A percentile compares a stretch with the other conserved stretches of the same genome.
phyloP scores from a whole-genome alignment of 2,329 filamentous ascomycete species.

The Cephalotrichum gorgonifer region DNA sequence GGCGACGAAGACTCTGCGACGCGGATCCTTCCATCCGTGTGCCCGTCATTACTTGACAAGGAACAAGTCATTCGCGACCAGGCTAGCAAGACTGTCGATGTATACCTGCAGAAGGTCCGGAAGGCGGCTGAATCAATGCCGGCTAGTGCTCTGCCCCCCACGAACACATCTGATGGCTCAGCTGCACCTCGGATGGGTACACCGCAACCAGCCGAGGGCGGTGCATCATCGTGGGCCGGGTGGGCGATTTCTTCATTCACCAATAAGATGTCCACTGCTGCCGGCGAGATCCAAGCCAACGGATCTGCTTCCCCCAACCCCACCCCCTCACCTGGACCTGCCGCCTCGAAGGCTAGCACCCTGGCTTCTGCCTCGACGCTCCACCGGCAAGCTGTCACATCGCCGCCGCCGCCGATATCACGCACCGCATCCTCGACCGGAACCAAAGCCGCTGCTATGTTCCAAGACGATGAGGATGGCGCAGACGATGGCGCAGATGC shows the following conservation, averaged over 20 bases:
- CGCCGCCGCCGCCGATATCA: constrained; percentile 34
- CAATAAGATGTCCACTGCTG: constrained; percentile 77
- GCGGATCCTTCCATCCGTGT: constrained; percentile 75
- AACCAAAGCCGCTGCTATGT: constrained; percentile 36
- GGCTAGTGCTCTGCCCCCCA: constrained; percentile 65
- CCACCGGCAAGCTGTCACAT: constrained; percentile 49
- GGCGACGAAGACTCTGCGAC: constrained; percentile 79
- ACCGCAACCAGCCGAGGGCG: constrained; percentile 52
- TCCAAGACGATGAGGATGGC: constrained; percentile 44
- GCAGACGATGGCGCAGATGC: constrained; percentile 58
- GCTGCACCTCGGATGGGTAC: constrained; percentile 67
- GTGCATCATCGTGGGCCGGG: constrained; percentile 67
- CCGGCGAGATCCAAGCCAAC: constrained; percentile 65
- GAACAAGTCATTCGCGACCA: constrained; percentile 92
- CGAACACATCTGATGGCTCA: constrained; percentile 38
- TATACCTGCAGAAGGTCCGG: constrained; percentile 72
- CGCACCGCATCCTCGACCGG: constrained; percentile 36
- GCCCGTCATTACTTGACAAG: constrained; percentile 80
- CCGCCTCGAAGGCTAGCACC: constrained; percentile 22
- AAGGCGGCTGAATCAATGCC: constrained; percentile 71
- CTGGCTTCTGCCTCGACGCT: constrained; percentile 46
- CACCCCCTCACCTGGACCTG: constrained; percentile 28
- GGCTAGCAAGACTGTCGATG: constrained; percentile 77
- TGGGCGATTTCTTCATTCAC: constrained; percentile 99
- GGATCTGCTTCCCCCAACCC: constrained; percentile 29